phyloP scores from a whole-genome alignment of 352 stramenopile genomes.

The Globisporangium mamillatum region DNA sequence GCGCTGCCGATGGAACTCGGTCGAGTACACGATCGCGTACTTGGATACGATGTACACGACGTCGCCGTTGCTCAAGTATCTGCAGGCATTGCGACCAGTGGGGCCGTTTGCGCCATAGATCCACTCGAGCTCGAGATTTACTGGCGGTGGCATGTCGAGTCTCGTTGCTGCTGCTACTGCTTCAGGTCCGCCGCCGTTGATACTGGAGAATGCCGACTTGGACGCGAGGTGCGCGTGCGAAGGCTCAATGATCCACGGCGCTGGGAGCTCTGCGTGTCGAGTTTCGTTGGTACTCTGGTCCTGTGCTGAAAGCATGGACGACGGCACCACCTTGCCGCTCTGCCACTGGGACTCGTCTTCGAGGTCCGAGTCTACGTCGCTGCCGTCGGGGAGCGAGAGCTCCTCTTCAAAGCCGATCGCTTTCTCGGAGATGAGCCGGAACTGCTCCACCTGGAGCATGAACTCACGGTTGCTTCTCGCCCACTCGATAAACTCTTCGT shows the following conservation, averaged over 20 bases:
- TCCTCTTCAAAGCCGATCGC: slow-evolving; percentile 60
- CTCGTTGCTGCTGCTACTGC: not conserved
- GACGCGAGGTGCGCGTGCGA: slow-evolving; percentile 8
- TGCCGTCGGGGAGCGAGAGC: slow-evolving; percentile 59
- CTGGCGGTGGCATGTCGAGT: slow-evolving; percentile 42
- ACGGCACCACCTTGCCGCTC: not conserved
- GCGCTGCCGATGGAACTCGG: slow-evolving; percentile 52
- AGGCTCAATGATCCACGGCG: slow-evolving; percentile 55
- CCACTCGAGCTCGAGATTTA: slow-evolving; percentile 74
- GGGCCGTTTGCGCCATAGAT: slow-evolving; percentile 65
- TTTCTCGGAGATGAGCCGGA: slow-evolving; percentile 70
- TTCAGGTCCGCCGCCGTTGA: not conserved
- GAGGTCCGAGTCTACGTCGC: slow-evolving; percentile 75
- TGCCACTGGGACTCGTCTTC: slow-evolving; percentile 37
- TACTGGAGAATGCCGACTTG: slow-evolving; percentile 1
- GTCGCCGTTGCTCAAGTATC: slow-evolving; percentile 50
- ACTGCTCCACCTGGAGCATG: slow-evolving; percentile 82
- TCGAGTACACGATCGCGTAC: slow-evolving; percentile 74
- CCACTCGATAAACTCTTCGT: slow-evolving; percentile 83
- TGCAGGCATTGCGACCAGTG: slow-evolving; percentile 44
- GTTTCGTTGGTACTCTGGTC: not conserved
- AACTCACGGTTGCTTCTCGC: slow-evolving; percentile 81
- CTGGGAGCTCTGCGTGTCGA: slow-evolving; percentile 21
- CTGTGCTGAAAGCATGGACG: not conserved
- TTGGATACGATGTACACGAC: slow-evolving; percentile 74